phyloP scores from a whole-genome alignment of 805 yeast species.

The Wickerhamiella kurtzmanii region DNA sequence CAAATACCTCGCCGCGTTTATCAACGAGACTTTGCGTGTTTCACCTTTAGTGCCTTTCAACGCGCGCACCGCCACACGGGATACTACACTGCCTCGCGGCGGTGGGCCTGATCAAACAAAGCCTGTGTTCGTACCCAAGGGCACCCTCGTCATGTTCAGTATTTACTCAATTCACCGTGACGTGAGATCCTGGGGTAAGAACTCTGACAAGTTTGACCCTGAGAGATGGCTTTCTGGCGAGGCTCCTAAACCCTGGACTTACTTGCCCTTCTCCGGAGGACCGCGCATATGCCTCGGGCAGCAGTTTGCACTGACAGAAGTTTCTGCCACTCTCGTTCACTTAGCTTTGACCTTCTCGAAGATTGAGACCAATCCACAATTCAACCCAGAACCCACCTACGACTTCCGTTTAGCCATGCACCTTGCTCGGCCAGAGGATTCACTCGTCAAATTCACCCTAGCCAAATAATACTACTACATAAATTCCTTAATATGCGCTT shows the following conservation, averaged over 20 bases:
- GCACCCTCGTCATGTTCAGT: slow-evolving; percentile 27
- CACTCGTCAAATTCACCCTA: slow-evolving; percentile 50
- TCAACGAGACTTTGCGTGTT: slow-evolving; percentile 34
- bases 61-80: slow-evolving; percentile 30
- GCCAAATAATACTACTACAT: slow-evolving; percentile 63
- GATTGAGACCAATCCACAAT: slow-evolving; percentile 2
- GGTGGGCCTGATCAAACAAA: slow-evolving; percentile 30
- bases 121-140: slow-evolving; percentile 30
- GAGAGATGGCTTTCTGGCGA: slow-evolving; percentile 21
- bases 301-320: slow-evolving; percentile 37
- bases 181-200: slow-evolving; percentile 28
- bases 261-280: slow-evolving; percentile 36
- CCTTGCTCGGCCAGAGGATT: neutral
- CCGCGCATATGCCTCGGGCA: slow-evolving; percentile 38
- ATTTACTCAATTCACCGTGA: slow-evolving; percentile 31
- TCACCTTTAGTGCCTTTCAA: slow-evolving; percentile 37
- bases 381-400: neutral
- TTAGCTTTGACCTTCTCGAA: slow-evolving; percentile 11
- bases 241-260: slow-evolving; percentile 29
- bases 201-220: slow-evolving; percentile 30
- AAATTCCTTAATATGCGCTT: too few relatives aligned
- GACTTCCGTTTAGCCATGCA: neutral
- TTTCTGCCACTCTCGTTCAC: slow-evolving; percentile 29
- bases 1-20: slow-evolving; percentile 31
- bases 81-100: slow-evolving; percentile 37